Base-by-base conservation (phyloP, 192 early-diverging fungal genomes). In the Mortierella claussenii region DNA sequence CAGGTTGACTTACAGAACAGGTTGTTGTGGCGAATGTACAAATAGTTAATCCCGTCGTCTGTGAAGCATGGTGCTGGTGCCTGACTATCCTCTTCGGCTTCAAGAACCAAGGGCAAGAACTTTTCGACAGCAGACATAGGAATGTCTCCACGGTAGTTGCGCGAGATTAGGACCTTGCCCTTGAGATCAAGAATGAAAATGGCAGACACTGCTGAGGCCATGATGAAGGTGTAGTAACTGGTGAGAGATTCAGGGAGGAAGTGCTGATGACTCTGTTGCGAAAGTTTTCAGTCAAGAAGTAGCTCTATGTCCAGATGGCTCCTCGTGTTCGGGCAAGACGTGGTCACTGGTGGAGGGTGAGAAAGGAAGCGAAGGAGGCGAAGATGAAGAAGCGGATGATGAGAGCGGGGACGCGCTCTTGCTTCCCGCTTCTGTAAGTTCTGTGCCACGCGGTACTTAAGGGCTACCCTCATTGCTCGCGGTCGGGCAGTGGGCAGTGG, bases 81-180 rank as follows among this genome's bases (percentile, higher is more conserved):
- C 80, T 93, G 91, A 60, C 95, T 92, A 53, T 97, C 94, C 79
- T 99, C 94, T 75, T 99, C 97, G 26, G 88, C 91, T 68, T 96
- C 94, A 40, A 95, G 83, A 30, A 99, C 86, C 73, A 99, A 80
- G 13, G 96, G 95, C 95, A 99, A 95, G 79, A 99, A 99, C 80
- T 95, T 96, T 48, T 99, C 97, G 58, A 97, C 93, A 24, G 95
- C 91, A 46, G 86, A 87, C 89, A 97, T 93, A 62, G 97, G 96
- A 70, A 99, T 96, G 81, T 99, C 97, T 7, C 97, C 97, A 23
- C 97, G 89, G 81, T 97, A 99, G 85, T 98, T 96, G 30, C 97
- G 88, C 11, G 96, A 94, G 78, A 99, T 99, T 56, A 99, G 92
- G 55, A 97, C 93, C 86, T 99, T 99, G 74, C 97, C 97, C 88